These are phyloP conservation scores for Jatropha curcas DNA, from an alignment of 345 rosid genomes.

Conservation along the genomic window DNA sequence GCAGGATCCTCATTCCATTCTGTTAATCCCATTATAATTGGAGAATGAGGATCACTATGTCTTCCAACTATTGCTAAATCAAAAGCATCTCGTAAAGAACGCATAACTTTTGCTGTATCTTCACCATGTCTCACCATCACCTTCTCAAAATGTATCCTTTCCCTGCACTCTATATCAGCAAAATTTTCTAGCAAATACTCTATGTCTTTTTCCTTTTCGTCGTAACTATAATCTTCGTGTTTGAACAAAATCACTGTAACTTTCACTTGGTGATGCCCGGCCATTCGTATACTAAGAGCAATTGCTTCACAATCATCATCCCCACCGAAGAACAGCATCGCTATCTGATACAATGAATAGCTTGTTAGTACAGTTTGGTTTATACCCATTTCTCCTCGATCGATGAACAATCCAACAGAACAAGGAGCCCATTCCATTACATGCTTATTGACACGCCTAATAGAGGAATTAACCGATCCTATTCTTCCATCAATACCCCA, in stretches of 20 bases:
- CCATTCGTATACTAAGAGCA: conserved; percentile 22
- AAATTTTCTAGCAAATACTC: background rate
- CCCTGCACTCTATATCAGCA: background rate
- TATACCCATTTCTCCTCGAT: conserved; percentile 1
- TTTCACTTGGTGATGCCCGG: conserved; percentile 18
- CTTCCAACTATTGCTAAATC: conserved; percentile 34
- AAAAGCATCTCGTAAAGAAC: conserved; percentile 5
- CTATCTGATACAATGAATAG: background rate
- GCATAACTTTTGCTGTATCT: conserved; percentile 18
- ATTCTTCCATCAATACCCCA: conserved; percentile 3
- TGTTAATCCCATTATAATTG: conserved; percentile 5
- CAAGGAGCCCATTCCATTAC: conserved; percentile 33
- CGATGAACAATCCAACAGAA: conserved; percentile 32
- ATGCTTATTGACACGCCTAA: conserved; percentile 14
- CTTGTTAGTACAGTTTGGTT: background rate
- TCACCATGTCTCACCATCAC: conserved; percentile 22
- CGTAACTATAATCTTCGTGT: background rate
- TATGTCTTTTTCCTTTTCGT: background rate
- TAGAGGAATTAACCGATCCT: background rate
- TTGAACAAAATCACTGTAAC: conserved; percentile 21
- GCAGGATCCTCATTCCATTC: conserved; percentile 25
- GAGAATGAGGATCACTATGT: conserved; percentile 6
- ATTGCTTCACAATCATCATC: conserved; percentile 34
- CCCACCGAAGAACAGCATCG: conserved; percentile 28
- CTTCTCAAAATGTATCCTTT: conserved; percentile 1